Base-by-base conservation (phyloP, 2,329 filamentous ascomycete genomes). In the Teratosphaeria destructans region DNA sequence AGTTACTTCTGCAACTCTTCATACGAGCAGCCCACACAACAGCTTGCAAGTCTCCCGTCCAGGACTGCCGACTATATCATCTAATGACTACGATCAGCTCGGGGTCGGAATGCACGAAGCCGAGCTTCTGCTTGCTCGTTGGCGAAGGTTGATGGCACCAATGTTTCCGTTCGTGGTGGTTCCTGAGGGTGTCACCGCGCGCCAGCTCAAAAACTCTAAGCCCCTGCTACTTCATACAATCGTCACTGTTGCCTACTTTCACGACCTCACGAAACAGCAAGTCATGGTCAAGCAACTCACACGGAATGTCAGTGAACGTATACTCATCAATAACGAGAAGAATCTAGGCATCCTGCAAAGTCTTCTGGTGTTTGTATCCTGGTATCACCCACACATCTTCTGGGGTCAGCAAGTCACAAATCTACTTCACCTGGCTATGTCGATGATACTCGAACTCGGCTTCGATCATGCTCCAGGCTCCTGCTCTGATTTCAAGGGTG, bases 301-400 rank as follows among this genome's bases (percentile, higher is more conserved):
- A 60, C 64, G 66, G 5, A 65, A 68, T n/a, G 60, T 71, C 32
- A 66, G 64, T 37, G 65, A 70, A 54, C 60, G 66, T 23, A 64
- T 70, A 14, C 62, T 72, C 43, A 63, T 71, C 27, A 67, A 69
- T 14, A 65, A 64, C 35, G 69, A 72, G 60, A 70, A 70, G 56
- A 64, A 62, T 3, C 39, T 70, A 14, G 70, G 69, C 27, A 56
- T 70, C 37, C 37, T 72, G n/a, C 67, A 71, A 53, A 66, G 60
- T 6, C 63, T 70, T 35, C 52, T 68, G 14, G 55, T 63, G 5
- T 47, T 63, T 52, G 55, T 65, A 1, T 35, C 56, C 11, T 64
- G 60, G 59, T 70, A 68, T 59, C 66, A 72, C 52, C 62, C 65
- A 6, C 69, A 72, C 56, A 59, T 71, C n/a, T 69, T 68, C 54